Evolutionary conservation across 306 rosid genomes (phyloP), one percentile per base, ranked within the genome.

Genomic region (Cucumis cinereus): DNA sequence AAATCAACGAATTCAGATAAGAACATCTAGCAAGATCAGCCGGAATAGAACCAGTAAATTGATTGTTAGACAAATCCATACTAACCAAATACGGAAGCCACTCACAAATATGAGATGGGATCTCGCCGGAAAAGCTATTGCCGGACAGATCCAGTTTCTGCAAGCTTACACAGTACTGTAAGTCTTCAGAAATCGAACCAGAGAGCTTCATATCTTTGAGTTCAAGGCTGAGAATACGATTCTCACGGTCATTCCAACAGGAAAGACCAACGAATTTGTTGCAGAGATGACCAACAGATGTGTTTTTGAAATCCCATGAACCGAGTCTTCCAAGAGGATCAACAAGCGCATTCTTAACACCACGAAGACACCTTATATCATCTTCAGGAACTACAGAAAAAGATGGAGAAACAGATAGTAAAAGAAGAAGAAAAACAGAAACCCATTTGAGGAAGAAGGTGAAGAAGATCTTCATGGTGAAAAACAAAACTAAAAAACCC

Each of bases 241-340:
- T 90, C 86, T 94, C 98, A 23, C 79, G 82, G 1, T 50, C 77
- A 81, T 94, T 91, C 97, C 98, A 94, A 84, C 98, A 91, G 0
- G 84, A 0, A 0, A 94, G 89, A 0, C 96, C 97, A 0, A 77
- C 85, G 73, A 87, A 94, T 24, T 77, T 73, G 80, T 73, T 67
- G 82, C 98, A 94, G 62, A 94, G 52, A 84, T 74, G 76, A 2
- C 93, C 92, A 0, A 79, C 83, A 10, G 98, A 80, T 1, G 49
- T 57, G 95, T 94, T 94, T 14, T 11, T 10, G 82, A 94, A 94
- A 19, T 62, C 75, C 98, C 98, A 94, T 0, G 81, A 52, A 17
- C 14, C 1, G 10, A 94, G 86, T 45, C 15, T 81, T 0, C 10
- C 77, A 0, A 19, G 62, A 6, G 95, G 83, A 61, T 89, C 97